Conservation (phyloP, 805 yeast genomes). For the Saitoella complicata region DNA sequence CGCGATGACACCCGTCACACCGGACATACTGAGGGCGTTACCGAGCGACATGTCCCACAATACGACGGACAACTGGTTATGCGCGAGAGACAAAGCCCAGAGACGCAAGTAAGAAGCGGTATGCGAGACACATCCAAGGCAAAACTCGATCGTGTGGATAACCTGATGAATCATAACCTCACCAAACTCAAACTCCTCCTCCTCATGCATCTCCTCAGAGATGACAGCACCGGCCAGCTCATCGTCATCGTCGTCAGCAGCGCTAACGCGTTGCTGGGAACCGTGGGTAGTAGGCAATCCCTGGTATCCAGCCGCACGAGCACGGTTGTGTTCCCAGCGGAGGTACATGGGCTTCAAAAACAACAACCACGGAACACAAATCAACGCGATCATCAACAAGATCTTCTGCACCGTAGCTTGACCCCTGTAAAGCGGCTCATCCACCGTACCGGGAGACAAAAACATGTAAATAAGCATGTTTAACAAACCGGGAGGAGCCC, state of each 20-base stretch:
- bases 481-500: constrained; percentile 80
- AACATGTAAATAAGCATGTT: constrained; percentile 95
- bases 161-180: constrained; percentile 95
- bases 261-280: constrained; percentile 25
- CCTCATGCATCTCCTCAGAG: constrained; percentile 30
- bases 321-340: constrained; percentile 38
- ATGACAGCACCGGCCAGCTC: constrained; percentile 19
- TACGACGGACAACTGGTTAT: constrained; percentile 88
- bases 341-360: constrained; percentile 67
- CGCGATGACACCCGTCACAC: constrained; percentile 50
- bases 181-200: constrained; percentile 58
- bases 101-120: constrained; percentile 91
- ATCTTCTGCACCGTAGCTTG: constrained; percentile 63
- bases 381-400: constrained; percentile 56
- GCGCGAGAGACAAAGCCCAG: constrained; percentile 96
- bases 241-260: constrained; percentile 20
- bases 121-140: constrained; percentile 94
- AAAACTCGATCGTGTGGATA: constrained; percentile 93
- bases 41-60: constrained; percentile 91
- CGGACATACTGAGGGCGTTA: constrained; percentile 55
- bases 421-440: constrained; percentile 62
- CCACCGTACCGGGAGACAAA: constrained; percentile 76
- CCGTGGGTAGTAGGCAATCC: constrained; percentile 19
- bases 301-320: constrained; percentile 35
- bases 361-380: constrained; percentile 86